These are phyloP conservation scores for Nemania bipapillata DNA, from an alignment of 2,329 filamentous ascomycete species.

Conservation along the genomic window DNA sequence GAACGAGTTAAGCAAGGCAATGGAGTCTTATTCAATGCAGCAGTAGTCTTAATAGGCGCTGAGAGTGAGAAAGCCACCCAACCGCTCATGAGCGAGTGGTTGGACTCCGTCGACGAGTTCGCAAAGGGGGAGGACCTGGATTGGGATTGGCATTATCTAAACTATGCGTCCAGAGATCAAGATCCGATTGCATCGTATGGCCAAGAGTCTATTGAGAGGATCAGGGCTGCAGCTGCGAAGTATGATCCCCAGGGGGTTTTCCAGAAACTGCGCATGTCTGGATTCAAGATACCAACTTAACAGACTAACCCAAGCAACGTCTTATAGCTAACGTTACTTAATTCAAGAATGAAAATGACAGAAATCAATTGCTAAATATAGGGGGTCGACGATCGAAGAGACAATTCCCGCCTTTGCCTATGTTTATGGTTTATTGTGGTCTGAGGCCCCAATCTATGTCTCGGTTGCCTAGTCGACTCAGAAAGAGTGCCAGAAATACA, in stretches of 20 bases:
- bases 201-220: constrained; percentile 6
- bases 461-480: too few relatives aligned
- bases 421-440: too few relatives aligned
- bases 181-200: constrained; percentile 33
- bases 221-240: constrained; percentile 21
- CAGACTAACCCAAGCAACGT: neutral
- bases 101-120: constrained; percentile 31
- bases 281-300: constrained; percentile 31
- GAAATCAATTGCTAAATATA: too few relatives aligned
- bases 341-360: too few relatives aligned
- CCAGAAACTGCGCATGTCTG: constrained; percentile 31
- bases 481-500: too few relatives aligned
- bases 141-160: constrained; percentile 28
- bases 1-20: constrained; percentile 53
- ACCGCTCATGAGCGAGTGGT: constrained; percentile 44
- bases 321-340: neutral
- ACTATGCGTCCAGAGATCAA: constrained; percentile 30
- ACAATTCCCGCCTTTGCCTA: too few relatives aligned
- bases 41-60: constrained; percentile 55
- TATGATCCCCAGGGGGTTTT: constrained; percentile 35
- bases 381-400: too few relatives aligned
- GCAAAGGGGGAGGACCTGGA: constrained; percentile 9
- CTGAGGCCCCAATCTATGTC: too few relatives aligned
- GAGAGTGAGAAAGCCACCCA: constrained; percentile 51
- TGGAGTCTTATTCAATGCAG: constrained; percentile 53